Percentiles rank a stretch among this genome's conserved stretches.
phyloP scores from a whole-genome alignment of 129 eudicot species.

The Arctium lappa region DNA sequence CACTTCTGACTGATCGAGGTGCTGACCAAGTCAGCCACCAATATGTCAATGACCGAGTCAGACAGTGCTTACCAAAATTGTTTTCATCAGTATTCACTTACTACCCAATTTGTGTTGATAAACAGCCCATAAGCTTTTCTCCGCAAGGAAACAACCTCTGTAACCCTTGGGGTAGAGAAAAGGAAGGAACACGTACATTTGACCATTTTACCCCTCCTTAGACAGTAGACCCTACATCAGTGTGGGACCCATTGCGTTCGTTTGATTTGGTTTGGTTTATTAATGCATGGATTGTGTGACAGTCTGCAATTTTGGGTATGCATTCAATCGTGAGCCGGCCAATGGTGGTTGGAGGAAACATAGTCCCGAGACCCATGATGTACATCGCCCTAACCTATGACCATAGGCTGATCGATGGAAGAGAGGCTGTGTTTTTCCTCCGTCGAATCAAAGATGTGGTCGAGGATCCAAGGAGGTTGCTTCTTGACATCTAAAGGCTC shows the following conservation, averaged over 20 bases:
- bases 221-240: no score
- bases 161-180: no score
- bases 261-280: not conserved
- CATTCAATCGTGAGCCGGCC: conserved; percentile 86
- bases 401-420: conserved; percentile 96
- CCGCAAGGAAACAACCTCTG: no score
- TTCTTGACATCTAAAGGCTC: conserved; percentile 53
- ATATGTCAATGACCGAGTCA: no score
- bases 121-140: no score
- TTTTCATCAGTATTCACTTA: no score
- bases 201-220: no score
- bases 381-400: conserved; percentile 92
- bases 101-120: no score
- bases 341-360: conserved; percentile 91
- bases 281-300: not conserved
- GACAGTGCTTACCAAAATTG: no score
- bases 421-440: conserved; percentile 96
- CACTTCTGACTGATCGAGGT: no score
- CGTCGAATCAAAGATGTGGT: conserved; percentile 91
- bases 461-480: conserved; percentile 86
- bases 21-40: no score
- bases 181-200: no score
- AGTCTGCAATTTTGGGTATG: conserved; percentile 96
- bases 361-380: conserved; percentile 95
- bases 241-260: not conserved